These are phyloP conservation scores for Aegilops bicornis DNA, from an alignment of 176 grass and related monocot genomes.

Conservation along the genomic window DNA sequence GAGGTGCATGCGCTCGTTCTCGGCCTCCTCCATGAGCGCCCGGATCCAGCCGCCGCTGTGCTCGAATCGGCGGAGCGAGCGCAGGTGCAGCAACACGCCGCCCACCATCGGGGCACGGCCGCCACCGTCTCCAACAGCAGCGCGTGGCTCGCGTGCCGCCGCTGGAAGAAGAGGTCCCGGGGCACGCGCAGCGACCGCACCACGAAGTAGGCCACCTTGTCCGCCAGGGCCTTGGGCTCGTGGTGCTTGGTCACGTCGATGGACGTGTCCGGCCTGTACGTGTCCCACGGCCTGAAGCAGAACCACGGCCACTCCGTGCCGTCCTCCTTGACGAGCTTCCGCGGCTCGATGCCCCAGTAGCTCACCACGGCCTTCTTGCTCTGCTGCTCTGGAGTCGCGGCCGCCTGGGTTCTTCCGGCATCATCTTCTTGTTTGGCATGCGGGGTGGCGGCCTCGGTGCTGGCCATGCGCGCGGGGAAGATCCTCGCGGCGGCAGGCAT, in stretches of 20 bases:
- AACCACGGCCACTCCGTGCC: constrained; percentile 53
- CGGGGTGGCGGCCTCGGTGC: too few relatives aligned
- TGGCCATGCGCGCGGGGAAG: neutral
- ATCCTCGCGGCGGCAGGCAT: too few relatives aligned
- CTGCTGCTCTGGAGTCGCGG: too few relatives aligned
- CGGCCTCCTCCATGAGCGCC: constrained; percentile 48
- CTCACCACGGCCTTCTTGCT: constrained; percentile 13
- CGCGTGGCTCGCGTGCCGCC: too few relatives aligned
- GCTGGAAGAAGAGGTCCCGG: too few relatives aligned
- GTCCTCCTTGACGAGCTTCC: constrained; percentile 45
- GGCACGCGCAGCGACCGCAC: too few relatives aligned
- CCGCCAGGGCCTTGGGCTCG: too few relatives aligned
- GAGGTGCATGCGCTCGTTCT: neutral
- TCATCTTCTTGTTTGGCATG: too few relatives aligned
- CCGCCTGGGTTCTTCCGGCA: accelerated
- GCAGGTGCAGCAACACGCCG: constrained; percentile 21
- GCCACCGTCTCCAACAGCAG: too few relatives aligned
- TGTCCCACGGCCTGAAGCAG: constrained; percentile 25
- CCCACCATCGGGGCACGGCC: constrained; percentile 49
- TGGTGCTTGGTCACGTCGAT: too few relatives aligned
- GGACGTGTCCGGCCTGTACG: too few relatives aligned
- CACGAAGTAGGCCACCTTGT: too few relatives aligned
- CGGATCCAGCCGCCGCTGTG: constrained; percentile 87
- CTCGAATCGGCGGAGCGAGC: neutral
- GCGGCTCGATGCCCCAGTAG: constrained; percentile 54